These are phyloP conservation scores for Trichoderma aggressivum DNA, from an alignment of 2,329 filamentous ascomycete genomes.

Conservation along the genomic window DNA sequence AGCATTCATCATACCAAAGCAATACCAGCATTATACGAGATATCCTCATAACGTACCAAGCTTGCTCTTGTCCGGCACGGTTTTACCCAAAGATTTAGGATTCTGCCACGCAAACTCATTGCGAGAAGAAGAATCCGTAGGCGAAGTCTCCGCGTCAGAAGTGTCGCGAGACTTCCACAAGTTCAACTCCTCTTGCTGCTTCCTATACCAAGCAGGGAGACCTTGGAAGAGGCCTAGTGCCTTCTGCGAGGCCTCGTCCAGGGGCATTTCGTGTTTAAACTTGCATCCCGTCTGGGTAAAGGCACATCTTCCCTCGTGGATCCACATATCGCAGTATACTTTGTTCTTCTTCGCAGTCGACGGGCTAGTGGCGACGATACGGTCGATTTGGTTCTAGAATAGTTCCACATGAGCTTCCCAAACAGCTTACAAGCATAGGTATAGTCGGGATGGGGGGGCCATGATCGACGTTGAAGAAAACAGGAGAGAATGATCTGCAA, in stretches of 20 bases:
- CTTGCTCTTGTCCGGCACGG: not conserved
- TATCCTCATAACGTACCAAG: not conserved
- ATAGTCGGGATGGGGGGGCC: too few species aligned
- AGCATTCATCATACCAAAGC: not conserved
- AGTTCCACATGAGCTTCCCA: not conserved
- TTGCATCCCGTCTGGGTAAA: conserved; percentile 83
- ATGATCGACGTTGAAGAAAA: conserved; percentile 20
- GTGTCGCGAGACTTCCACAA: not conserved
- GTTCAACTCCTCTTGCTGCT: conserved; percentile 47
- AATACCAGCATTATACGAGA: too few species aligned
- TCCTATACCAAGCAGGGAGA: conserved; percentile 59
- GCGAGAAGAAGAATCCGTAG: not conserved
- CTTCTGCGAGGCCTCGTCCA: conserved; percentile 61
- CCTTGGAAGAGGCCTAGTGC: conserved; percentile 68
- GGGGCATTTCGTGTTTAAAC: conserved; percentile 88
- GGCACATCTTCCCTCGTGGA: conserved; percentile 78
- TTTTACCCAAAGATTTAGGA: not conserved
- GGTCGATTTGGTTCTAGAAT: conserved; percentile 34
- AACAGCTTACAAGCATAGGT: not conserved
- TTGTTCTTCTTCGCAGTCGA: conserved; percentile 52
- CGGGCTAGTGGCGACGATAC: conserved; percentile 32
- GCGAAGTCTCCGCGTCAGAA: not conserved
- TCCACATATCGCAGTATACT: conserved; percentile 85
- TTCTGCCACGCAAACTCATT: conserved; percentile 1
- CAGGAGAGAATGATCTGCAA: not conserved